Evolutionary conservation across 306 rosid genomes (phyloP).

Genomic region (peach (Prunus persica)): Prunus_persica_NCBIv2 NC_034013.1:12913501-12914000

Average conservation of each 20-base stretch:
- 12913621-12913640: neutral
- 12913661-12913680: neutral
- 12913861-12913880: neutral
- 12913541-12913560: neutral
- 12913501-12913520: neutral
- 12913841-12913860: neutral
- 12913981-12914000: neutral
- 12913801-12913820: neutral
- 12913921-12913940: neutral
- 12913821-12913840: neutral
- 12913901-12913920: neutral
- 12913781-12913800: constrained; percentile 39
- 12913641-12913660: neutral
- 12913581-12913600: neutral
- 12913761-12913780: constrained; percentile 30
- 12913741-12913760: constrained; percentile 29
- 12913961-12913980: too few species aligned
- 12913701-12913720: constrained; percentile 11
- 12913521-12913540: neutral
- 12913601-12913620: neutral
- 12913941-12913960: neutral
- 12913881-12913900: too few species aligned
- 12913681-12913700: neutral
- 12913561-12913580: neutral
- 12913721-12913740: constrained; percentile 36